phyloP scores from a whole-genome alignment of 2,329 filamentous ascomycete genomes.

The Cryphonectria parasitica region DNA sequence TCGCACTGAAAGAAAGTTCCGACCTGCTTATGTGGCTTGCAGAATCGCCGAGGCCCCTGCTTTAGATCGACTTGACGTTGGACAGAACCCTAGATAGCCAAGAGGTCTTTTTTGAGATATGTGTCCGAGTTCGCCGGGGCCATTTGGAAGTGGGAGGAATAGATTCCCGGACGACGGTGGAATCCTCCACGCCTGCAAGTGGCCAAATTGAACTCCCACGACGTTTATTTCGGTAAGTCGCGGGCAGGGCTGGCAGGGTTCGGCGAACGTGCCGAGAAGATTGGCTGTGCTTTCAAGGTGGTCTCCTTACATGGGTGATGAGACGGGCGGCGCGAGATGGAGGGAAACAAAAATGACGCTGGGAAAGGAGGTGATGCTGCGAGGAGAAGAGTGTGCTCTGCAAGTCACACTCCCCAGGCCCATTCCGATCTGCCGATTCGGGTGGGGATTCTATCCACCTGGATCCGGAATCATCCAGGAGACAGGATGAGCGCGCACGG shows the following conservation, averaged over 20 bases:
- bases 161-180: neutral
- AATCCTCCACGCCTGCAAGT: conserved; percentile 2
- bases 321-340: conserved; percentile 8
- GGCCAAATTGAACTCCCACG: neutral
- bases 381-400: neutral
- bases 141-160: neutral
- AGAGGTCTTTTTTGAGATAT: neutral
- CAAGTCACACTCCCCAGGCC: neutral
- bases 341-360: neutral
- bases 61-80: neutral
- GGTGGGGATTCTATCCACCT: neutral
- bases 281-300: conserved; percentile 4
- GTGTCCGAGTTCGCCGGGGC: neutral
- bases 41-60: conserved; percentile 1
- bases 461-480: neutral
- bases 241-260: conserved; percentile 1
- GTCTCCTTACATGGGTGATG: conserved; percentile 10
- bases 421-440: neutral
- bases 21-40: conserved; percentile 2
- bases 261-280: conserved; percentile 7
- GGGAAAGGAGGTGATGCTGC: neutral
- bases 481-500: neutral
- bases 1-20: conserved; percentile 1
- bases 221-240: conserved; percentile 1
- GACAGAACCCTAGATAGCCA: neutral